Evolutionary conservation across 306 rosid genomes (phyloP), one percentile per base, ranked within the genome.

Genomic region (Prunus salicina): DNA sequence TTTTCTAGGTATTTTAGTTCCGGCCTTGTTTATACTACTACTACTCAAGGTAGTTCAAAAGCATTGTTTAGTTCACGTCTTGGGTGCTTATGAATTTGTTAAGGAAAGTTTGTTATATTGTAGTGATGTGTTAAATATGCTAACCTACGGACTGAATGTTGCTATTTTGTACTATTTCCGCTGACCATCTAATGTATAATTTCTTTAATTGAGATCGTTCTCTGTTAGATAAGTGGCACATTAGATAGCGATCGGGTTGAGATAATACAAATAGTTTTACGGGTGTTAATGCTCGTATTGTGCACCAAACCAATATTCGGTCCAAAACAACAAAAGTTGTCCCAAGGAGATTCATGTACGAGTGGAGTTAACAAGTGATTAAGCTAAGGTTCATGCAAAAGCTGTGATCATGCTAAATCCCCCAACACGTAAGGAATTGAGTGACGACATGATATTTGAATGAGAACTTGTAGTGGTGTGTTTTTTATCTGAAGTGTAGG

Each of bases 21-120:
- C 28, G 14, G 66, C 47, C 71, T 52, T 74, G 53, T 61, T 53
- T 69, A 73, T 74, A 56, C 71, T 67, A 56, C 76, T 72, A 27
- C 30, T 53, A 57, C 53, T 73, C 57, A 77, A 79, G 78, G 34
- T 28, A 25, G 56, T 57, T 79, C n/a, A 47, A 73, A 47, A 71
- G 53, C 22, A 66, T 69, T 53, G 69, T 84, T 43, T 20, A 58
- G 53, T 58, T 62, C 89, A 85, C 77, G 82, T 73, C 30, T 82
- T 84, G 75, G 52, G 78, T 81, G 83, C 81, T 81, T 74, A 66
- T 15, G 72, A 78, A 53, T 87, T 78, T 32, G 63, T 32, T 73
- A 65, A 71, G 82, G 81, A 85, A 84, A 69, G 79, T 71, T 53
- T 83, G 71, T 70, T 58, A 19, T 56, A 19, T 69, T 69, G n/a